phyloP scores from a whole-genome alignment of 345 rosid genomes.

The Clarkia xantiana region DNA sequence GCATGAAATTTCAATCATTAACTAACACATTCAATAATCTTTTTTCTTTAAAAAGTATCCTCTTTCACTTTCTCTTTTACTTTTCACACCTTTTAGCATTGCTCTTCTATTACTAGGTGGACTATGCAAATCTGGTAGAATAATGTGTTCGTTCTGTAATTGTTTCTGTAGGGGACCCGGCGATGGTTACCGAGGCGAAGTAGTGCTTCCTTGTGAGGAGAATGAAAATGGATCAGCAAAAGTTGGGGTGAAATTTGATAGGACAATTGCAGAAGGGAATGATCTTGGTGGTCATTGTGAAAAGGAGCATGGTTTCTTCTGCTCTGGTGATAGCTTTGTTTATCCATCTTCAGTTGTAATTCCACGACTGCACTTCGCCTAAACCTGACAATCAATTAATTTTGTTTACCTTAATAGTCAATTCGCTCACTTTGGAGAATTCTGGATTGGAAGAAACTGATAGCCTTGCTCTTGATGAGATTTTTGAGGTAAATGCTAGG shows the following conservation, averaged over 20 bases:
- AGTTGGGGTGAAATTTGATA: slow-evolving; percentile 92
- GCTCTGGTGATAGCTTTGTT: slow-evolving; percentile 40
- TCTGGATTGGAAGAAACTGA: slow-evolving; percentile 73
- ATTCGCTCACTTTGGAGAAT: slow-evolving; percentile 69
- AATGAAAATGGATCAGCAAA: slow-evolving; percentile 78
- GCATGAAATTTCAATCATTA: neutral
- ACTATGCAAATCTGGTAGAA: neutral
- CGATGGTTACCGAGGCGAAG: slow-evolving; percentile 73
- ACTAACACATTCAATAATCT: too few species aligned
- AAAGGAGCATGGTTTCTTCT: slow-evolving; percentile 81
- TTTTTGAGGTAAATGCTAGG: slow-evolving; percentile 52
- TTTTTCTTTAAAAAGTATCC: too few species aligned
- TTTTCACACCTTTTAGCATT: neutral
- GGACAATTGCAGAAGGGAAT: slow-evolving; percentile 68
- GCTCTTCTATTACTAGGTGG: neutral
- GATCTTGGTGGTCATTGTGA: slow-evolving; percentile 93
- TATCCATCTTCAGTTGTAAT: neutral
- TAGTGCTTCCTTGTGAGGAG: slow-evolving; percentile 82
- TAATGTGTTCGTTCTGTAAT: neutral
- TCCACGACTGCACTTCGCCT: neutral
- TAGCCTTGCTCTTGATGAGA: slow-evolving; percentile 64
- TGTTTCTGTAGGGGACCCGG: slow-evolving; percentile 64
- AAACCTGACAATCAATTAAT: neutral
- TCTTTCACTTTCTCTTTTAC: neutral
- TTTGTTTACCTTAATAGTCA: slow-evolving; percentile 29